Conservation (phyloP, 2,329 filamentous ascomycete genomes). For the Nigrograna mackinnonii region DNA sequence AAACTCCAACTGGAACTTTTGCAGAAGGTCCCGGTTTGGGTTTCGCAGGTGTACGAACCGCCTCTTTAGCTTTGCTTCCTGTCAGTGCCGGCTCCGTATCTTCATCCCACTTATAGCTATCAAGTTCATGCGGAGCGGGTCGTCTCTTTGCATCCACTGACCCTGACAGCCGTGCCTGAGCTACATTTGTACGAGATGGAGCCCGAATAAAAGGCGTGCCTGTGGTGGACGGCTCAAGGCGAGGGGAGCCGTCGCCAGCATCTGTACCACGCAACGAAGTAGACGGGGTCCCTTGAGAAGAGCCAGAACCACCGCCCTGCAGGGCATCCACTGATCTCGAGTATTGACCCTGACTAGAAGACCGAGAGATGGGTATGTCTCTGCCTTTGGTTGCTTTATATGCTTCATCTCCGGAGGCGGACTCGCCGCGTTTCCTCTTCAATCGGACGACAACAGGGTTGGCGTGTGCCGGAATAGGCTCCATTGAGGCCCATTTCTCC, state of each 20-base stretch:
- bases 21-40: slow-evolving; percentile 42
- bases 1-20: slow-evolving; percentile 83
- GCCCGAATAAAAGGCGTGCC: slow-evolving; percentile 57
- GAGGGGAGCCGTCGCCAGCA: slow-evolving; percentile 28
- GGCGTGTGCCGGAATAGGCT: slow-evolving; percentile 24
- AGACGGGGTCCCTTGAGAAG: slow-evolving; percentile 26
- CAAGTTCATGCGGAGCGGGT: slow-evolving; percentile 43
- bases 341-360: slow-evolving; percentile 24
- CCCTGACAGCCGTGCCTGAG: slow-evolving; percentile 24
- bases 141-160: slow-evolving; percentile 28
- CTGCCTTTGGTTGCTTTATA: slow-evolving; percentile 18
- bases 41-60: slow-evolving; percentile 21
- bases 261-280: slow-evolving; percentile 36
- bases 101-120: slow-evolving; percentile 56
- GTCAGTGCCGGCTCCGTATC: slow-evolving; percentile 38
- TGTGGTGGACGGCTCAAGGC: slow-evolving; percentile 40
- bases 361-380: slow-evolving; percentile 29
- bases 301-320: slow-evolving; percentile 23
- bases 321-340: slow-evolving; percentile 32
- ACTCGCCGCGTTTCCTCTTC: slow-evolving; percentile 37
- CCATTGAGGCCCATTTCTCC: slow-evolving; percentile 32
- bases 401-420: slow-evolving; percentile 25
- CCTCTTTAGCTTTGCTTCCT: slow-evolving; percentile 31
- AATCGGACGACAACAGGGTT: slow-evolving; percentile 37
- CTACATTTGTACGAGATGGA: slow-evolving; percentile 45